These are phyloP conservation scores for Populus alba DNA, from an alignment of 345 rosid genomes.

Conservation along the genomic window DNA sequence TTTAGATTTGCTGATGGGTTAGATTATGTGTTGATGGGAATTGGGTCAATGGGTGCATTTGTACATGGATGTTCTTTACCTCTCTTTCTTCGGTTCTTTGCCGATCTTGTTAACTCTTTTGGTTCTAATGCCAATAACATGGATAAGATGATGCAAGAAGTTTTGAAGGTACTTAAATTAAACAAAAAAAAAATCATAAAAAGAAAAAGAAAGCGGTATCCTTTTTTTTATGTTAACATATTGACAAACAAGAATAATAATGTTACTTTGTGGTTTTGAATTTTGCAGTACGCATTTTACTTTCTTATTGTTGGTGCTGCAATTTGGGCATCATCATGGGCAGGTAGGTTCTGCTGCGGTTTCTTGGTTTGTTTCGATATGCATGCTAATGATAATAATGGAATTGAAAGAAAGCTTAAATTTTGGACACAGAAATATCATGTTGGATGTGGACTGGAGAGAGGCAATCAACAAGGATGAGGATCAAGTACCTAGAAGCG, in stretches of 20 bases:
- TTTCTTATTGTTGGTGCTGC: conserved; percentile 98
- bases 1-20: conserved; percentile 96
- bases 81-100: conserved; percentile 89
- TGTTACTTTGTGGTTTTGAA: not conserved
- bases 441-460: conserved; percentile 99
- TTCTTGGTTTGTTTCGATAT: conserved; percentile 3
- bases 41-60: conserved; percentile 92
- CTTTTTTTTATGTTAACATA: not conserved
- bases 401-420: conserved; percentile 1
- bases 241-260: not conserved
- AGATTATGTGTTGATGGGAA: conserved; percentile 89
- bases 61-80: conserved; percentile 96
- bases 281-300: conserved; percentile 90
- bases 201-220: not conserved
- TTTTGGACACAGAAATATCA: conserved; percentile 68
- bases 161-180: conserved; percentile 58
- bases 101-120: conserved; percentile 97
- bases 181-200: not conserved
- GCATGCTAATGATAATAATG: not conserved
- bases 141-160: conserved; percentile 97
- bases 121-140: conserved; percentile 87
- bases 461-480: conserved; percentile 96
- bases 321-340: conserved; percentile 99
- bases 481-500: conserved; percentile 91
- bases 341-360: conserved; percentile 48